Base-by-base conservation (phyloP, 2,329 filamentous ascomycete genomes). In the Fusarium brevicatenulatum region DNA sequence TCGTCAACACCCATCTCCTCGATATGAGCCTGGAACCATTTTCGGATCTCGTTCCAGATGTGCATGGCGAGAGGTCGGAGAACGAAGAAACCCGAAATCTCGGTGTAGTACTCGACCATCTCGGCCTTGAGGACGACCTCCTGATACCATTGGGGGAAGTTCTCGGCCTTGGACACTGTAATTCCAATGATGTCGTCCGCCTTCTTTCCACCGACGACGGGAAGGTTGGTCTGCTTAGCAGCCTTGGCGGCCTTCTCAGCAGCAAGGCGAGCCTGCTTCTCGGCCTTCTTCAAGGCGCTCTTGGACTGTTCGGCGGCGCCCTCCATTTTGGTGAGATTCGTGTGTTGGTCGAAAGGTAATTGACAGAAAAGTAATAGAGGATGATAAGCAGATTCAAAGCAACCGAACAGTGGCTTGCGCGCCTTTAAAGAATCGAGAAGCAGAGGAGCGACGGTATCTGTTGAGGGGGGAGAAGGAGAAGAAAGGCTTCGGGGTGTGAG, bases 81-180 rank as follows among this genome's bases (percentile, higher is more conserved):
- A 81, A 98, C 96, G 83, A 97, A 98, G 86, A 97, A 98, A 54
- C 95, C 94, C n/a, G 95, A 94, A 70, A 98, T 95, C 85, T 97
- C 93, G 80, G 83, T 86, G 81, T 98, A 98, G 89, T 98, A 99
- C 80, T 97, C 95, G 78, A 98, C 92, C 92, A 99, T 93, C 82
- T 98, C 94, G 77, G 94, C 94, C 89, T 99, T 99, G 80, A 95
- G 91, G 64, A 99, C 92, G 69, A 98, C 93, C 85, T 99, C 95
- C 85, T 97, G 94, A 84, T 99, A 99, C 96, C 96, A 99, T 83
- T 91, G 91, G 56, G 94, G 88, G 81, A 99, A 96, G 84, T 98
- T 94, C 53, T 93, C 92, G 54, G 92, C 87, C 84, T 98, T 98
- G 72, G 89, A 88, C 68, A 93, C 91, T 72, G 95, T 96, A 79